phyloP scores from a whole-genome alignment of 2,329 filamentous ascomycete genomes.

The Lanzia echinophila region DNA sequence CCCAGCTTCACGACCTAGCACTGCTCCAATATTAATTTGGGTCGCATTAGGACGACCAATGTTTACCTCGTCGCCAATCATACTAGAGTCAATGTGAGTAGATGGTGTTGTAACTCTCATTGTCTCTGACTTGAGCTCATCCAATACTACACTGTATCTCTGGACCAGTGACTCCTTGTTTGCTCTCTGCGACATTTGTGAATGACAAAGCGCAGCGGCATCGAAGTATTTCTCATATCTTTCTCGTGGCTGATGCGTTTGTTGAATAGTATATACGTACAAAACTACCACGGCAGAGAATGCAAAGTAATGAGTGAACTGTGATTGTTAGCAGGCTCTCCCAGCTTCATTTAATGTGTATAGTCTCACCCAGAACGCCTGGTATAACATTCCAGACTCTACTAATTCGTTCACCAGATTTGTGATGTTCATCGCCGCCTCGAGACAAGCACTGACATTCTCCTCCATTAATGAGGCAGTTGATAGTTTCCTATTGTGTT shows the following conservation, averaged over 20 bases:
- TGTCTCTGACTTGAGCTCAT: conserved; percentile 31
- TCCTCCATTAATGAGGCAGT: conserved; percentile 18
- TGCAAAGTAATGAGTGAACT: conserved; percentile 38
- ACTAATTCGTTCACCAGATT: conserved; percentile 35
- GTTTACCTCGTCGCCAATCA: neutral
- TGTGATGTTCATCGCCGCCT: conserved; percentile 35
- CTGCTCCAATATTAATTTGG: neutral
- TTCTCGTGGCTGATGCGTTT: conserved; percentile 25
- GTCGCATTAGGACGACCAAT: neutral
- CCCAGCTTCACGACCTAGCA: too few species aligned
- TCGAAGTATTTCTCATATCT: conserved; percentile 30
- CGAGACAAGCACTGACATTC: conserved; percentile 31
- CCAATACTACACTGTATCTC: conserved; percentile 38
- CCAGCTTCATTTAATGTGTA: neutral
- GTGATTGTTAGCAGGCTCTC: neutral
- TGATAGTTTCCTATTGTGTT: conserved; percentile 8
- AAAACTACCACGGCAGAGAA: conserved; percentile 40
- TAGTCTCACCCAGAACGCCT: conserved; percentile 35
- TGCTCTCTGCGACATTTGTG: conserved; percentile 34
- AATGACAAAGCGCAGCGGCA: conserved; percentile 36
- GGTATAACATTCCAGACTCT: conserved; percentile 33
- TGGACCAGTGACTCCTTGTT: conserved; percentile 35
- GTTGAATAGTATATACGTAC: conserved; percentile 40
- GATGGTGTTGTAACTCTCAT: neutral
- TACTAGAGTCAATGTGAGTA: neutral